Conservation (phyloP, 305 asterid species). For the Nicotiana rustica region DNA sequence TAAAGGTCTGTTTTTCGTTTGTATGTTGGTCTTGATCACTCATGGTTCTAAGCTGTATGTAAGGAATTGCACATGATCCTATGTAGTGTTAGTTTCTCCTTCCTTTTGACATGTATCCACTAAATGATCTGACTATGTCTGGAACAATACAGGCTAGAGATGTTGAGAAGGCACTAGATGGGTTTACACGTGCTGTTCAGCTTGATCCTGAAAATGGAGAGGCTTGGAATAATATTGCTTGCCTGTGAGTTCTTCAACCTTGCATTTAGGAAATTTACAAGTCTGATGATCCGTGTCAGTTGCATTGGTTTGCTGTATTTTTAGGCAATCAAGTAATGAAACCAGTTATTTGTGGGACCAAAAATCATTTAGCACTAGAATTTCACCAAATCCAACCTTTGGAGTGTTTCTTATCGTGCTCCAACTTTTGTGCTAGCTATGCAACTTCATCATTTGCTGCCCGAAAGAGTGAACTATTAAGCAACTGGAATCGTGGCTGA, state of each 20-base stretch:
- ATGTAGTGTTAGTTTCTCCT: constrained; percentile 20
- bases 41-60: neutral
- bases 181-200: constrained; percentile 89
- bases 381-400: neutral
- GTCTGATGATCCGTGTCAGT: constrained; percentile 9
- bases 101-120: neutral
- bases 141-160: constrained; percentile 52
- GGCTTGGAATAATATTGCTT: constrained; percentile 98
- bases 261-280: constrained; percentile 18
- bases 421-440: neutral
- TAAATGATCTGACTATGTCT: neutral
- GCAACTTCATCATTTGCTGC: constrained; percentile 20
- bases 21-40: neutral
- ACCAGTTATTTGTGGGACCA: constrained; percentile 15
- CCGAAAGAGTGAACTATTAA: neutral
- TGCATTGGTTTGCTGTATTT: neutral
- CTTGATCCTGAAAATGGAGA: constrained; percentile 98
- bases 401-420: neutral
- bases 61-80: neutral
- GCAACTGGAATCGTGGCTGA: constrained; percentile 11
- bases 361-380: neutral
- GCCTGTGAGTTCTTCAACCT: constrained; percentile 49
- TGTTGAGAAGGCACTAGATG: constrained; percentile 88
- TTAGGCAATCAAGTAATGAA: neutral
- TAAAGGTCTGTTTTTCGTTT: constrained; percentile 49